Evolutionary conservation across 192 early-diverging fungal genomes (phyloP), one percentile per base, ranked within the genome.

Genomic region (Coemansia sp.): DNA sequence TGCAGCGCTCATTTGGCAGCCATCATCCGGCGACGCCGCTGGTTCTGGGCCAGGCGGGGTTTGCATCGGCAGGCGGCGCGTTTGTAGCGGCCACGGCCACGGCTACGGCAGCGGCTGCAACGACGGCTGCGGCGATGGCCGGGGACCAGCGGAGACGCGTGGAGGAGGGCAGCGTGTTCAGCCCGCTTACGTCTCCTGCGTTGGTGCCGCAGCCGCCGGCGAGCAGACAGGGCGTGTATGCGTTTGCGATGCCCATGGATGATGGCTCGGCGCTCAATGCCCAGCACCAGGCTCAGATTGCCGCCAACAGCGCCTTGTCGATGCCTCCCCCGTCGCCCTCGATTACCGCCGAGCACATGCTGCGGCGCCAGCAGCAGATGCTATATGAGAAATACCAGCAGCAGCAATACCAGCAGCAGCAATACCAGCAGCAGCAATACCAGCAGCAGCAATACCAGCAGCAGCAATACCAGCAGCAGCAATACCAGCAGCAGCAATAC

Each of bases 311-410:
- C n/a, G 48, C 61, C 23, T 53, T 55, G 25, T 47, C 49, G 14
- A 78, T 78, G 67, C 75, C 70, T 4, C 69, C 75, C 4, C 75
- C 75, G 49, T 78, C 66, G 50, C 67, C 70, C 18, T 78, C 75
- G 6, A 72, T 69, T 7, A 72, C 75, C 0, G 75, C 65, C 30
- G 75, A 72, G 29, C 75, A 72, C 28, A 69, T 78, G 24, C 62
- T 78, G 62, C 62, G 69, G 34, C 66, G 70, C 6, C 75, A 78
- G 58, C 60, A 69, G 51, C 61, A 65, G 50, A 52, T 52, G 50
- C 18, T 52, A 1, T 19, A 27, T 28, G 23, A 54, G 48, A 28
- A 49, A 23, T 22, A 48, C 50, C 55, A 46, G 39, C 50, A 51
- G 35, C 46, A 53, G 20, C 48, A 36, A 34, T 16, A 54, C 22